A percentile compares a stretch with the other conserved stretches of the same genome.
Conservation (phyloP, 2,329 filamentous ascomycete species). For the Incumbomyces delicatus region DNA sequence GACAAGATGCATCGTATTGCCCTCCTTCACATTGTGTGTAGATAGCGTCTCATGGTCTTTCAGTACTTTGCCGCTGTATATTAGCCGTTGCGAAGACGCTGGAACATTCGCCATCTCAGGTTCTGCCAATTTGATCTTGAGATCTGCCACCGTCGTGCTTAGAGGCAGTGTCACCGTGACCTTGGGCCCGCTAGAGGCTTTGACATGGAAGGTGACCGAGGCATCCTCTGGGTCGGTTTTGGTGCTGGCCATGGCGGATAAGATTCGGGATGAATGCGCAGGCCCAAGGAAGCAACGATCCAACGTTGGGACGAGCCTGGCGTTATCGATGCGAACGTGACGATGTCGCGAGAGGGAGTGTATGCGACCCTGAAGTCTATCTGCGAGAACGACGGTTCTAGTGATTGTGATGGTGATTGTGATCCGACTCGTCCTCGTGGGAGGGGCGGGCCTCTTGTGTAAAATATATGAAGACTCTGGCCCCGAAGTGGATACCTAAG, state of each 20-base stretch:
- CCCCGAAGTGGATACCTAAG: too few relatives aligned
- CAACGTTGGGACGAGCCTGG: too few relatives aligned
- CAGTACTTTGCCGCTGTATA: conserved; percentile 93
- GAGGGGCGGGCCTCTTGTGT: too few relatives aligned
- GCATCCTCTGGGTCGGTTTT: conserved; percentile 13
- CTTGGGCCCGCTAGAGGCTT: conserved; percentile 84
- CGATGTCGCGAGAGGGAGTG: too few relatives aligned
- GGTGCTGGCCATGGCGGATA: background rate
- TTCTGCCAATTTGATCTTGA: conserved; percentile 79
- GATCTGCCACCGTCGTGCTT: conserved; percentile 66
- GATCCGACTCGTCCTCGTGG: too few relatives aligned
- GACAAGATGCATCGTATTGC: conserved; percentile 92
- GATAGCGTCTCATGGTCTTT: conserved; percentile 84
- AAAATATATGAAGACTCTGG: too few relatives aligned
- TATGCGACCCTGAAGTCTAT: too few relatives aligned
- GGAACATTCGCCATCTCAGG: conserved; percentile 79
- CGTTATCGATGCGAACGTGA: too few relatives aligned
- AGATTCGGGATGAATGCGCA: background rate
- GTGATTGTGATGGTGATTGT: too few relatives aligned
- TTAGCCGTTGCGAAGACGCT: conserved; percentile 79
- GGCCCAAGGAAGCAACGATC: too few relatives aligned
- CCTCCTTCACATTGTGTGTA: conserved; percentile 88
- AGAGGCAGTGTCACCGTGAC: conserved; percentile 72
- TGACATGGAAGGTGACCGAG: conserved; percentile 88
- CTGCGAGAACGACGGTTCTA: too few relatives aligned